Base-by-base conservation (phyloP, 2,329 filamentous ascomycete genomes). In the Fusarium bulbicola region DNA sequence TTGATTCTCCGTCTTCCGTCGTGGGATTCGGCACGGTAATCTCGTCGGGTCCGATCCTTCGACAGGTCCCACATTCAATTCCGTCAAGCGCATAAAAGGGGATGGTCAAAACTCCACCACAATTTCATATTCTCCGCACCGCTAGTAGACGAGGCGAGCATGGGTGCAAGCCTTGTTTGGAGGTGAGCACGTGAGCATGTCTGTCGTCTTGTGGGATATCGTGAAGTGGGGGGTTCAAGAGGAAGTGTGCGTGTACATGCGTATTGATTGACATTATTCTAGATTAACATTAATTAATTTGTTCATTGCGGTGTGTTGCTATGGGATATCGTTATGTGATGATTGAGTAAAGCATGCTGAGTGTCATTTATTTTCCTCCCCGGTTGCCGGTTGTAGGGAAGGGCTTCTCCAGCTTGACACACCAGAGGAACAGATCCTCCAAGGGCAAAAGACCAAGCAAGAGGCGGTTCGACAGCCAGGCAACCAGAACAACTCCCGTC, bases 341-440 rank as follows among this genome's bases (percentile, higher is more conserved):
- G 28, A 50, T 43, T 21, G 28, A 28, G 43, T 36, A 62, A 62
- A 45, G 28, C 28, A 52, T 30, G 12, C 46, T 37, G 30, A 43
- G 45, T 14, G 15, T 67, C n/a, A 14, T 59, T 70, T 59, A 69
- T 34, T 69, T 69, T 26, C 66, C 66, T 61, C 59, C 70, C 20
- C 74, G 46, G 37, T 75, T 68, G 16, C 82, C 83, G 5, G 83
- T 85, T 2, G 84, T 89, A 5, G 88, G 89, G 15, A 84, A 83
- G 0, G 91, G 91, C 81, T 92, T 93, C 77, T 92, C 88, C 42
- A 93, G 86, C 62, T 89, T 84, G 72, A 91, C 82, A 13, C 85
- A 81, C 86, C 87, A 91, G 37, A 92, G 81, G 75, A 92, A 89
- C 79, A 89, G 90, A 76, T 93, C 91, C 78, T 93, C 91, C 13